Evolutionary conservation across 306 rosid genomes (phyloP).

Genomic region (Spatholobus suberectus): DNA sequence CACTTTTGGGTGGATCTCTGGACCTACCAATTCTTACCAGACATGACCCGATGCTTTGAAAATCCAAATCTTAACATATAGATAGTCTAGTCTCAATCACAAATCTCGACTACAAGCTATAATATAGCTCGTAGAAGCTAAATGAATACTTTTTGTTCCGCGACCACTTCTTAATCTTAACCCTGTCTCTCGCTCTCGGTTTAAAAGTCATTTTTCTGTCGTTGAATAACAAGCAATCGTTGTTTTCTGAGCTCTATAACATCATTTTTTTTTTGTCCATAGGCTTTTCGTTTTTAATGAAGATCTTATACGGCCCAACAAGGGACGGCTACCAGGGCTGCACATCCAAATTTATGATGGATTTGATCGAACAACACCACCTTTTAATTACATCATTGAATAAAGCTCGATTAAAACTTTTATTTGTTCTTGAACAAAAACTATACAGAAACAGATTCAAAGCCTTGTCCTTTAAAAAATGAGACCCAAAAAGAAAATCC

Average conservation of each 20-base stretch:
- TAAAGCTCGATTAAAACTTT: background rate
- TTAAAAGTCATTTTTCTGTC: background rate
- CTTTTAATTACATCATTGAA: background rate
- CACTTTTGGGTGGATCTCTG: slow-evolving; percentile 48
- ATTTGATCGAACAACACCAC: background rate
- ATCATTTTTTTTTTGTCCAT: background rate
- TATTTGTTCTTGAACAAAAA: background rate
- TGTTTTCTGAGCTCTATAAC: background rate
- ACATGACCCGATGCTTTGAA: slow-evolving; percentile 36
- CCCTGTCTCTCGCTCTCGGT: background rate
- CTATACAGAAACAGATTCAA: background rate
- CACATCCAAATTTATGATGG: background rate
- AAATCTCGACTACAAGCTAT: background rate
- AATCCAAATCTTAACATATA: slow-evolving; percentile 2
- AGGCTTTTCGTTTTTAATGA: background rate
- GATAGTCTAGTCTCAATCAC: slow-evolving; percentile 27
- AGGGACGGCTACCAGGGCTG: background rate
- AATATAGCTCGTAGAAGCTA: slow-evolving; percentile 17
- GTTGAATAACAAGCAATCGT: background rate
- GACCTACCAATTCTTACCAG: slow-evolving; percentile 47
- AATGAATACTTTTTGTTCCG: background rate
- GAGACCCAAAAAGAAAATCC: background rate
- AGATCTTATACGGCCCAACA: background rate
- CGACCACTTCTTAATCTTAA: slow-evolving; percentile 34
- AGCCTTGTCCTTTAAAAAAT: background rate